Percentiles rank a stretch among this genome's conserved stretches.
These are phyloP conservation scores for Pyronema omphalodes DNA, from an alignment of 495 filamentous ascomycete genomes.

Conservation along the genomic window DNA sequence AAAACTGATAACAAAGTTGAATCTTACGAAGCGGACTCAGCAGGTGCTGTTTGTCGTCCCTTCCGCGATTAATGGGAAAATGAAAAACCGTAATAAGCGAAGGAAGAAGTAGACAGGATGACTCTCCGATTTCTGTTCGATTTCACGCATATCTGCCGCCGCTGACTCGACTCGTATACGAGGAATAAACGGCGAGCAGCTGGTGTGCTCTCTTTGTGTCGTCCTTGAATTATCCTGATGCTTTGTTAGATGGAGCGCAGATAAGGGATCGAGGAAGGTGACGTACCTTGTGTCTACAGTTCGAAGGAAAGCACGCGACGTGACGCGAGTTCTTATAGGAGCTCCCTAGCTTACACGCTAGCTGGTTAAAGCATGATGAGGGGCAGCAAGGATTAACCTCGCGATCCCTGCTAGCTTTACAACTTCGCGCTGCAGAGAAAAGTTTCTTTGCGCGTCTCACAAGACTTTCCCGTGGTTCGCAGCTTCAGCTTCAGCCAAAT, in stretches of 20 bases:
- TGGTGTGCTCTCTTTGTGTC: conserved; percentile 7
- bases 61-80: neutral
- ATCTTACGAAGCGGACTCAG: neutral
- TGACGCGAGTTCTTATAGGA: neutral
- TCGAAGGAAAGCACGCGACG: neutral
- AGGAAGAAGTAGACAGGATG: neutral
- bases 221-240: neutral
- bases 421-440: no score
- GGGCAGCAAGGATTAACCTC: no score
- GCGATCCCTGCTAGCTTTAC: no score
- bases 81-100: neutral
- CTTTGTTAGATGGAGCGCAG: neutral
- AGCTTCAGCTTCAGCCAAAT: neutral
- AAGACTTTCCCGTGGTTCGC: neutral
- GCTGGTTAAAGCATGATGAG: no score
- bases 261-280: neutral
- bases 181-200: neutral
- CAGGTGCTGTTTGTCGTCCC: conserved; percentile 1
- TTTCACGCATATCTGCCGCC: conserved; percentile 1
- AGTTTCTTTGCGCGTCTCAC: no score
- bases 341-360: no score
- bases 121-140: conserved; percentile 8
- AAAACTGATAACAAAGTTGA: neutral
- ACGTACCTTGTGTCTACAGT: neutral
- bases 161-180: neutral